A percentile compares a stretch with the other conserved stretches of the same genome.
Evolutionary conservation across 192 early-diverging fungal species (phyloP).

Genomic region (Gorgonomyces haynaldii): DNA sequence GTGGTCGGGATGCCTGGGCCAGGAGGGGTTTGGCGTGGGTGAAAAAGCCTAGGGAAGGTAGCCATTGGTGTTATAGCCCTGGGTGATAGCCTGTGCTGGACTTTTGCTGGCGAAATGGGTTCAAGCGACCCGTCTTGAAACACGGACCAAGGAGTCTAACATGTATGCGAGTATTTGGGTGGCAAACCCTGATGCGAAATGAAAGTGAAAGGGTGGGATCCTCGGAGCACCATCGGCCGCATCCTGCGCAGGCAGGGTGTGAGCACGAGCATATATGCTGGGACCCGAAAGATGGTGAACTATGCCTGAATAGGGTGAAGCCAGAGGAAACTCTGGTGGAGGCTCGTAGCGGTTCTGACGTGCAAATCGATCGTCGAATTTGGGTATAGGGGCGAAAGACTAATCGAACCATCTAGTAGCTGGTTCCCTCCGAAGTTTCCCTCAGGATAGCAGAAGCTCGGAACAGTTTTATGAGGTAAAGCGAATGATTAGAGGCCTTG

Average conservation of each 20-base stretch:
- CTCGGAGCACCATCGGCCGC: slow-evolving; percentile 18
- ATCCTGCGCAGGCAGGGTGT: background rate
- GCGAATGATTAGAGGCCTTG: slow-evolving; percentile 76
- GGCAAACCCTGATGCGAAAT: slow-evolving; percentile 36
- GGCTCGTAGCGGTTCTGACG: slow-evolving; percentile 63
- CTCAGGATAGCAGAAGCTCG: slow-evolving; percentile 71
- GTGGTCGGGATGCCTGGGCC: slow-evolving; percentile 37
- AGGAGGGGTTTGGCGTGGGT: slow-evolving; percentile 45
- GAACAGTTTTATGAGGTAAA: slow-evolving; percentile 68
- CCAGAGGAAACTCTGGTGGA: slow-evolving; percentile 71
- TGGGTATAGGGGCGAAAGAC: slow-evolving; percentile 75
- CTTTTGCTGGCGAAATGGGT: slow-evolving; percentile 53
- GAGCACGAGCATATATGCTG: slow-evolving; percentile 57
- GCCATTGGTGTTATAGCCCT: slow-evolving; percentile 48
- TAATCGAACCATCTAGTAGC: slow-evolving; percentile 78
- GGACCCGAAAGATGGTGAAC: slow-evolving; percentile 77
- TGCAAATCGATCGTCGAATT: slow-evolving; percentile 70
- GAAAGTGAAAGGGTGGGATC: slow-evolving; percentile 24
- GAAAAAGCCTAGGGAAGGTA: slow-evolving; percentile 41
- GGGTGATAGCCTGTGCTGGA: slow-evolving; percentile 37
- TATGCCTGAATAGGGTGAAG: slow-evolving; percentile 73
- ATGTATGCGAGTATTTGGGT: slow-evolving; percentile 64
- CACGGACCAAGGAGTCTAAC: slow-evolving; percentile 77
- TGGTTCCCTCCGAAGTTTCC: slow-evolving; percentile 77
- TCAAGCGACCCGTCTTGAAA: slow-evolving; percentile 70